phyloP scores from a whole-genome alignment of 495 filamentous ascomycete species.

The Penicillium argentinense region DNA sequence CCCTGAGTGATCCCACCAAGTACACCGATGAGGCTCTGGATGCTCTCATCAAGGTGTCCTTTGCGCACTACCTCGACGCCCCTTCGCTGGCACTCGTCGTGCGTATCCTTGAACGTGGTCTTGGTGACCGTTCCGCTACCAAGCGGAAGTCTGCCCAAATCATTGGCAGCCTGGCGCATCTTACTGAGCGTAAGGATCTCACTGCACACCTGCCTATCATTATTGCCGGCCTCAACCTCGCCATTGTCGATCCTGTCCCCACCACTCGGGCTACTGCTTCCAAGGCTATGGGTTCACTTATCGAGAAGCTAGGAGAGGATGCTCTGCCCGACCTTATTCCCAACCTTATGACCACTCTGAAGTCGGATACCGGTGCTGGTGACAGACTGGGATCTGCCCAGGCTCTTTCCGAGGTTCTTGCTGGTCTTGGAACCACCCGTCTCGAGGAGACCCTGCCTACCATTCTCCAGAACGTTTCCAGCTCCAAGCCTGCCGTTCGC shows the following conservation, averaged over 20 bases:
- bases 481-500: constrained; percentile 82
- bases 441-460: constrained; percentile 96
- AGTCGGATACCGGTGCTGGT: constrained; percentile 93
- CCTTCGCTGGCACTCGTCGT: constrained; percentile 92
- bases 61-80: constrained; percentile 94
- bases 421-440: constrained; percentile 85
- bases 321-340: constrained; percentile 96
- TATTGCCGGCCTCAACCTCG: constrained; percentile 83
- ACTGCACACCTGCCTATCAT: constrained; percentile 88
- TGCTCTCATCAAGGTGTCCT: constrained; percentile 89
- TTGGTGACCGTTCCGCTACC: constrained; percentile 86
- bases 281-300: constrained; percentile 88
- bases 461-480: constrained; percentile 93
- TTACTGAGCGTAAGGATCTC: constrained; percentile 94
- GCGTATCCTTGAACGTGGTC: constrained; percentile 89
- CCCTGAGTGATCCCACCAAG: constrained; percentile 94
- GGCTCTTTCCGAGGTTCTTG: constrained; percentile 94
- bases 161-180: constrained; percentile 93
- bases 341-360: constrained; percentile 94
- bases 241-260: constrained; percentile 92
- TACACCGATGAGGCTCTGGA: constrained; percentile 95
- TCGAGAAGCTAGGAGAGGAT: constrained; percentile 97
- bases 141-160: constrained; percentile 96
- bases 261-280: constrained; percentile 96
- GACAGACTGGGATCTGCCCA: constrained; percentile 95